phyloP scores from a whole-genome alignment of 2,329 filamentous ascomycete genomes.

The Davidsoniella neocaledoniae region DNA sequence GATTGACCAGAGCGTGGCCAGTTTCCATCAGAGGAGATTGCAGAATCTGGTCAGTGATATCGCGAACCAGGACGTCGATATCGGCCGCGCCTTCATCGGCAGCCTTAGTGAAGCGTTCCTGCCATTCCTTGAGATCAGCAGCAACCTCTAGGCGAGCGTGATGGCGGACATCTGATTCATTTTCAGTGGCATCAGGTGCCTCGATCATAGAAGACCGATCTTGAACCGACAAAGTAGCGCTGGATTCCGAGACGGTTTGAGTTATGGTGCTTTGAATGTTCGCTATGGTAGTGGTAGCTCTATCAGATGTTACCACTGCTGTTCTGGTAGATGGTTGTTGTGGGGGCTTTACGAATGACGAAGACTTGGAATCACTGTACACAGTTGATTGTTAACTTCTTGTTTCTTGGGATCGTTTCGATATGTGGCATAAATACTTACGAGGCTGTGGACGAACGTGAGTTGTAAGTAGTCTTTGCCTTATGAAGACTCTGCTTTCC shows the following conservation, averaged over 20 bases:
- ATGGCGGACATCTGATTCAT: slow-evolving; percentile 37
- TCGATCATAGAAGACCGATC: slow-evolving; percentile 19
- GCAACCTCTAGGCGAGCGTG: slow-evolving; percentile 50
- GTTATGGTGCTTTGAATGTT: slow-evolving; percentile 18
- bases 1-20: slow-evolving; percentile 48
- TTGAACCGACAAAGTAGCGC: slow-evolving; percentile 13
- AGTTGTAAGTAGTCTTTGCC: slow-evolving; percentile 17
- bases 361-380: slow-evolving; percentile 5
- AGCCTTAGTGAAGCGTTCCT: slow-evolving; percentile 71
- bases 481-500: slow-evolving; percentile 22
- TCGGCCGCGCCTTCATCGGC: slow-evolving; percentile 63
- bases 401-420: not conserved
- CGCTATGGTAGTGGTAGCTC: not conserved
- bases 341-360: slow-evolving; percentile 12
- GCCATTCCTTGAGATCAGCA: slow-evolving; percentile 69
- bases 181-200: slow-evolving; percentile 28
- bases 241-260: slow-evolving; percentile 1
- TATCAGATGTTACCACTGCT: slow-evolving; percentile 12
- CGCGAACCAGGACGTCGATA: slow-evolving; percentile 52
- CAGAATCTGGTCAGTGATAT: slow-evolving; percentile 26
- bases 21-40: slow-evolving; percentile 34
- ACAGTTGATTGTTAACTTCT: not conserved
- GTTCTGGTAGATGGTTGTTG: slow-evolving; percentile 16
- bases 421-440: slow-evolving; percentile 12
- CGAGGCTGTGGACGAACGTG: slow-evolving; percentile 15